A percentile compares a stretch with the other conserved stretches of the same genome.
Conservation (phyloP, 202 grass and related monocot genomes). For the Schoenoplectus tabernaemontani region DNA sequence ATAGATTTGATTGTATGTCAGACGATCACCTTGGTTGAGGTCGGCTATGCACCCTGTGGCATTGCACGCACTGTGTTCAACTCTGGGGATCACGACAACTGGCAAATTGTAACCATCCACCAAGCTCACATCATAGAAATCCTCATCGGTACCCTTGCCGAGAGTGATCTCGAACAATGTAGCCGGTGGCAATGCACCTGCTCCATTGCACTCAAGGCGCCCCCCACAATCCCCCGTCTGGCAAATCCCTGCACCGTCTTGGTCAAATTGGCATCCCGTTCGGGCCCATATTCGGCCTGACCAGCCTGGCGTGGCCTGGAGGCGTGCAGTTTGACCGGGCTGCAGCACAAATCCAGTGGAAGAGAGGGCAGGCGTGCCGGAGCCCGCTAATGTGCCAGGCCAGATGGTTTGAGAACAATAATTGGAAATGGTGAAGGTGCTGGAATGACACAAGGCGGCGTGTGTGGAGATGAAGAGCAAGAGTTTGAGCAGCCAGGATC, state of each 20-base stretch:
- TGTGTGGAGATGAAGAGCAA: no score
- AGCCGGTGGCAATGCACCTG: conserved; percentile 51
- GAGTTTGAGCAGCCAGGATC: no score
- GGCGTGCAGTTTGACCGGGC: conserved; percentile 39
- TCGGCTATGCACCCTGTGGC: conserved; percentile 70
- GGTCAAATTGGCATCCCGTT: conserved; percentile 82
- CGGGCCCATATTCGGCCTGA: conserved; percentile 83
- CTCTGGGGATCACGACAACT: conserved; percentile 44
- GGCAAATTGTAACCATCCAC: conserved; percentile 91
- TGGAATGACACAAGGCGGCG: no score
- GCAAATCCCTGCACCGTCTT: conserved; percentile 49
- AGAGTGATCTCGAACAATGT: conserved; percentile 88
- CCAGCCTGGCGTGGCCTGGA: conserved; percentile 40
- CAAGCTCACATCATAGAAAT: conserved; percentile 86
- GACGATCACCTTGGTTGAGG: conserved; percentile 44
- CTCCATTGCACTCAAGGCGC: conserved; percentile 47
- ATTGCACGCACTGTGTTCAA: conserved; percentile 49
- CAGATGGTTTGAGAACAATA: conserved; percentile 75
- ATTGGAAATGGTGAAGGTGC: conserved; percentile 70
- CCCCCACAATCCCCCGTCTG: conserved; percentile 85
- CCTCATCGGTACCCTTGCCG: conserved; percentile 18
- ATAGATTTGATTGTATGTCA: not conserved
- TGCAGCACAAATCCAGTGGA: conserved; percentile 70
- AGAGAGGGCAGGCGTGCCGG: conserved; percentile 65
- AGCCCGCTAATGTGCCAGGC: conserved; percentile 73